A percentile compares a stretch with the other conserved stretches of the same genome.
These are phyloP conservation scores for Daldinia childiae DNA, from an alignment of 495 filamentous ascomycete species.

Conservation along the genomic window DNA sequence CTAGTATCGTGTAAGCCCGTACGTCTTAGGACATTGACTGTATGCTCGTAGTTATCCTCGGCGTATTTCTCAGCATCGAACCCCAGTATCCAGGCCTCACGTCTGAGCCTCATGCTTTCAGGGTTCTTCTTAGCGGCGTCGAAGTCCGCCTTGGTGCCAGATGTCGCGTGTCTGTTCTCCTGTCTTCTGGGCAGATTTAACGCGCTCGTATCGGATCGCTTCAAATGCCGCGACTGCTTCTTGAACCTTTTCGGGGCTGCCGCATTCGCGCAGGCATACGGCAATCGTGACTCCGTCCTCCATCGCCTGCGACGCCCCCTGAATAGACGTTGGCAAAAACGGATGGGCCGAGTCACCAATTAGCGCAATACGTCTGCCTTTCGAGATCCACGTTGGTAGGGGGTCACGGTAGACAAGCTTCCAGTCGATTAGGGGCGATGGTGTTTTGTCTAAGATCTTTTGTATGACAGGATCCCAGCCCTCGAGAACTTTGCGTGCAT, in stretches of 20 bases:
- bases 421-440: conserved; percentile 70
- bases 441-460: conserved; percentile 68
- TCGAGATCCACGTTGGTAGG: conserved; percentile 70
- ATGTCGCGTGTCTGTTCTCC: conserved; percentile 66
- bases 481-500: conserved; percentile 66
- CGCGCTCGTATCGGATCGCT: conserved; percentile 62
- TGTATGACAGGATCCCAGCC: conserved; percentile 73
- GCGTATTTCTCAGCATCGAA: conserved; percentile 72
- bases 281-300: conserved; percentile 77
- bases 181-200: conserved; percentile 65
- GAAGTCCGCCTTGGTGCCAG: conserved; percentile 71
- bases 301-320: conserved; percentile 76
- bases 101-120: conserved; percentile 61
- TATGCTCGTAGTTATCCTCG: conserved; percentile 39
- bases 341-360: conserved; percentile 79
- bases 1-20: conserved; percentile 30
- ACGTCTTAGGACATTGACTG: conserved; percentile 29
- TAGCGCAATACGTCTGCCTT: conserved; percentile 65
- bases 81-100: conserved; percentile 67
- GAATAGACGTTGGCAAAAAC: conserved; percentile 75
- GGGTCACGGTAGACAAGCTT: conserved; percentile 78
- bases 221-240: conserved; percentile 59
- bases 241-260: conserved; percentile 55
- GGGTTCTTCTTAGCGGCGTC: conserved; percentile 66
- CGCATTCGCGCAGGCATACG: conserved; percentile 58